Percentiles rank a stretch among this genome's conserved stretches.
Evolutionary conservation across 768 basidiomycete species (phyloP).

Genomic region (Leucosporidium scottii): DNA sequence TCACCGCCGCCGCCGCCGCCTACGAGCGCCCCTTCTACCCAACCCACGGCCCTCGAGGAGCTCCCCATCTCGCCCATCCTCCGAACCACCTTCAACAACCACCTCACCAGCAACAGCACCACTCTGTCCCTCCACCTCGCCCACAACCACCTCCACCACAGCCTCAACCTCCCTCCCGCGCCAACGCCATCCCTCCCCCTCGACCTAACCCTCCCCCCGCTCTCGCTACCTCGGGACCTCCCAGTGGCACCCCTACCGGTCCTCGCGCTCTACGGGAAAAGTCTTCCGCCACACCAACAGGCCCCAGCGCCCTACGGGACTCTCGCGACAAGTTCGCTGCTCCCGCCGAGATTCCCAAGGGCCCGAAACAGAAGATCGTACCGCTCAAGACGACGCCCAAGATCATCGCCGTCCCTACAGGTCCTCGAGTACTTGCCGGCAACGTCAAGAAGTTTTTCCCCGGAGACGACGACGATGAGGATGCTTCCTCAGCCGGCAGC

Average conservation of each 20-base stretch:
- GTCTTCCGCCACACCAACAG: conserved; percentile 6
- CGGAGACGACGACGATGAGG: conserved; percentile 65
- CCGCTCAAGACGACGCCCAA: conserved; percentile 11
- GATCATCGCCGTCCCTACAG: background rate
- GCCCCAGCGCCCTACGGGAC: background rate
- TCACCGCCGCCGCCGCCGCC: background rate
- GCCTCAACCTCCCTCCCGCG: background rate
- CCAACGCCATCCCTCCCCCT: background rate
- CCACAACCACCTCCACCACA: background rate
- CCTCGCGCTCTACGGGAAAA: conserved; percentile 19
- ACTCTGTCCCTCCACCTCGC: background rate
- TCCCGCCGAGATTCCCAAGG: background rate
- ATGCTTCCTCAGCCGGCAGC: conserved; percentile 31
- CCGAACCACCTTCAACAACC: no score
- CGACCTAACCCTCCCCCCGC: background rate
- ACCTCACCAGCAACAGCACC: background rate
- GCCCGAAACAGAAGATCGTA: conserved; percentile 11
- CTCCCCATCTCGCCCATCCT: no score
- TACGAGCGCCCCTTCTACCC: background rate
- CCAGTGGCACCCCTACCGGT: conserved; percentile 8
- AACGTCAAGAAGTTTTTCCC: conserved; percentile 71
- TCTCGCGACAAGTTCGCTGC: no score
- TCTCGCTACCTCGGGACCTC: background rate
- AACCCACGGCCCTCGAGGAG: background rate
- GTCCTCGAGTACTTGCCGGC: background rate